A percentile compares a stretch with the other conserved stretches of the same genome.
Conservation (phyloP, 73 alveolate genomes). For the Effrenium voratum region DNA sequence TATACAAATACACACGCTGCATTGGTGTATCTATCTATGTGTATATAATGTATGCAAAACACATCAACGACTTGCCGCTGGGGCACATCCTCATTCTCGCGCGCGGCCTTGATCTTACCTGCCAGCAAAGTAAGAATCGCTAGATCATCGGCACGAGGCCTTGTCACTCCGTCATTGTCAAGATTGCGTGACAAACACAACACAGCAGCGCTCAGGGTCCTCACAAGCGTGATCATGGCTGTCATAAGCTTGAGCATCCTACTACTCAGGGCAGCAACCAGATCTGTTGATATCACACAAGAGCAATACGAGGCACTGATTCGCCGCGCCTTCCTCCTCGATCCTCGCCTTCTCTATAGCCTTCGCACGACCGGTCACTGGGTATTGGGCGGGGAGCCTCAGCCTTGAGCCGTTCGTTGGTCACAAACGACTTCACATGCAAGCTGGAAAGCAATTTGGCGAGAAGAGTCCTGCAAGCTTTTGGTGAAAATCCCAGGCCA, state of each 20-base stretch:
- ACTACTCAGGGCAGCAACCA: neutral
- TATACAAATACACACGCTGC: too few relatives aligned
- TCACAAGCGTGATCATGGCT: neutral
- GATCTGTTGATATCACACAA: neutral
- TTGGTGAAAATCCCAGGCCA: too few relatives aligned
- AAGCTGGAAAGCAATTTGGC: too few relatives aligned
- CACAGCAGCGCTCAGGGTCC: neutral
- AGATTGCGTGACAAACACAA: neutral
- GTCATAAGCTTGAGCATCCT: neutral
- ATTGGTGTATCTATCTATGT: too few relatives aligned
- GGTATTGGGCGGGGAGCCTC: neutral
- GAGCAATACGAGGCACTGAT: neutral
- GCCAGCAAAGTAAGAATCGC: neutral
- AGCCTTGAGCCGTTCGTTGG: neutral
- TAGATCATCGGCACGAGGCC: neutral
- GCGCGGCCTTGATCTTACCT: slow-evolving; percentile 78
- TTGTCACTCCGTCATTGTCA: neutral
- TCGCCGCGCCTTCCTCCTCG: slow-evolving; percentile 75
- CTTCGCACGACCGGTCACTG: neutral
- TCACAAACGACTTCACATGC: too few relatives aligned
- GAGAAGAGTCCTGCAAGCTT: too few relatives aligned
- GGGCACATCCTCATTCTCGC: slow-evolving; percentile 77
- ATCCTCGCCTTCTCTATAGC: slow-evolving; percentile 64
- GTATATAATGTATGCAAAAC: too few relatives aligned
- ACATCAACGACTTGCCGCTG: too few relatives aligned